phyloP scores from a whole-genome alignment of 768 basidiomycete genomes.

The Kwoniella dendrophila region DNA sequence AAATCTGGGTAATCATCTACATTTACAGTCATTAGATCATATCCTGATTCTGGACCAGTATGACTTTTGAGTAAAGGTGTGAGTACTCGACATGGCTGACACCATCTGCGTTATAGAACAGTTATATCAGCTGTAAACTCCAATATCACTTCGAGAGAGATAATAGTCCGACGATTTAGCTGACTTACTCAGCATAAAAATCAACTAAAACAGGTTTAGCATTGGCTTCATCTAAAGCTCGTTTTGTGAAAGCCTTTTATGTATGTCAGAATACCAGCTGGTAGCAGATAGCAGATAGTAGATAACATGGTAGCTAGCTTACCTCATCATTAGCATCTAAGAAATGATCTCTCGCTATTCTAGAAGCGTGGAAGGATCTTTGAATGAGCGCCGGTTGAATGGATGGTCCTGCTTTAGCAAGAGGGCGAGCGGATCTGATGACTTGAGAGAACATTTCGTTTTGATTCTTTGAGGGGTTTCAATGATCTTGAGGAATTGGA shows the following conservation, averaged over 20 bases:
- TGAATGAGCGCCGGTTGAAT: constrained; percentile 9
- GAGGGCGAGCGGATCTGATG: constrained; percentile 1
- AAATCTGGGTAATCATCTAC: constrained; percentile 45
- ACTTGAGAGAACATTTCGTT: background rate
- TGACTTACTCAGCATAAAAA: constrained; percentile 48
- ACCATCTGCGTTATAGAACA: constrained; percentile 31
- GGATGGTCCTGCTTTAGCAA: constrained; percentile 13
- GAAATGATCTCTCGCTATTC: constrained; percentile 36
- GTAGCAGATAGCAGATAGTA: background rate
- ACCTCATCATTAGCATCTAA: constrained; percentile 37
- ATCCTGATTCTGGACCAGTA: constrained; percentile 36
- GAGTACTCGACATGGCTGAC: constrained; percentile 49
- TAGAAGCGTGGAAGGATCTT: constrained; percentile 32
- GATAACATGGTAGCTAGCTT: background rate
- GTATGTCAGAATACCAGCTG: background rate
- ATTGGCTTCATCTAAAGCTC: constrained; percentile 31
- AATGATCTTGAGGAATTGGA: constrained; percentile 1
- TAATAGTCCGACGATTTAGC: too few species aligned
- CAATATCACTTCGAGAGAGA: background rate
- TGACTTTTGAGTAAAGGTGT: constrained; percentile 44
- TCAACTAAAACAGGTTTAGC: constrained; percentile 49
- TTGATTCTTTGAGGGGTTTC: background rate
- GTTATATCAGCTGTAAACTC: background rate
- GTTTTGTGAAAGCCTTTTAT: constrained; percentile 35
- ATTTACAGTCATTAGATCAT: constrained; percentile 42